Base-by-base conservation (phyloP, 1,139 yeast genomes). In the Nakaseomyces glabratus region DNA sequence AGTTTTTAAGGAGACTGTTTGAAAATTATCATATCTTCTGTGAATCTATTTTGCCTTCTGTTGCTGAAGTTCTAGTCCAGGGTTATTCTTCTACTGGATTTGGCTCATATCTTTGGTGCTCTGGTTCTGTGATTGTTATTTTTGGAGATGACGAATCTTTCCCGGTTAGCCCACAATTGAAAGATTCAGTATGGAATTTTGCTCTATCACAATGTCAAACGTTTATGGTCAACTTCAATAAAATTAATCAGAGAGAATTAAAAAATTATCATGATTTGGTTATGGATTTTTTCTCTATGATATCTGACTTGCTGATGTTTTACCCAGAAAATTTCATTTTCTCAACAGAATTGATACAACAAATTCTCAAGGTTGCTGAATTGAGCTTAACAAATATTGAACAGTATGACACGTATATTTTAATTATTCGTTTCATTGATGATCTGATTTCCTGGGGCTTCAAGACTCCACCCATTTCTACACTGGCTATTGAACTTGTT, bases 101-200 rank as follows among this genome's bases (percentile, higher is more conserved):
- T 51, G 96, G 96, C 2, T 82, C 95, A 55, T 88, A 80, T 53
- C 62, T 88, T 39, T 88, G 95, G 93, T 93, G 84, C 12, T 79
- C 94, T 3, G 96, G 95, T 4, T 71, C 82, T 4, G 63, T 85
- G 20, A 73, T 88, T 35, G 73, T 85, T 41, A 93, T 82, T 43
- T 86, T 71, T 58, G 80, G 82, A 19, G 84, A 76, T 52, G 82
- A 73, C 38, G 65, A 64, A 39, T 50, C 55, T 6, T 47, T 45
- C 24, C 58, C 58, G 4, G 46, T 56, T 4, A 40, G 58, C 4
- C 47, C 47, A 4, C 49, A 54, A 18, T 42, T 60, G 15, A 61
- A 62, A 37, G 57, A 57, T 10, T 63, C 71, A 4, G 66, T 72
- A 17, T 72, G 77, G 76, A 57, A 61, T 34, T 73, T 71, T 50